phyloP scores from a whole-genome alignment of 257 asterid genomes.

The Mitragyna speciosa region DNA sequence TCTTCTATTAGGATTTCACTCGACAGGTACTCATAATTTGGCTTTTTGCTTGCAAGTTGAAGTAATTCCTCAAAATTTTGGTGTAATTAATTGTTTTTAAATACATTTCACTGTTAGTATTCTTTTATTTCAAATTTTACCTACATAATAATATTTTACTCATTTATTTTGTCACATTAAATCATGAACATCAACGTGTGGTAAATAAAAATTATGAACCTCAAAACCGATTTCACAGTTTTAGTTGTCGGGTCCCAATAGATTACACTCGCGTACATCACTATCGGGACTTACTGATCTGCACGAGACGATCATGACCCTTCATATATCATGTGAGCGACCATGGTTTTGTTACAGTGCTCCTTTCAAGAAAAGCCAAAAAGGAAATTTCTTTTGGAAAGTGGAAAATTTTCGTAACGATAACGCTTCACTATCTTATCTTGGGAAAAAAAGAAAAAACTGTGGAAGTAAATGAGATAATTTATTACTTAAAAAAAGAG shows the following conservation, averaged over 20 bases:
- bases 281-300: not conserved
- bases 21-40: too few species aligned
- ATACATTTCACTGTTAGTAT: too few species aligned
- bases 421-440: not conserved
- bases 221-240: not conserved
- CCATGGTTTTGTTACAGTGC: not conserved
- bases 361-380: not conserved
- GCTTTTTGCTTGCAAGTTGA: too few species aligned
- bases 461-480: not conserved
- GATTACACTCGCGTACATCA: not conserved
- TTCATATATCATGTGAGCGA: constrained; percentile 6
- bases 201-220: too few species aligned
- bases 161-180: too few species aligned
- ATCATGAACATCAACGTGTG: too few species aligned
- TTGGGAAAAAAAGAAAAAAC: not conserved
- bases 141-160: too few species aligned
- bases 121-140: too few species aligned
- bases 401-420: not conserved
- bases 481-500: not conserved
- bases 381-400: not conserved
- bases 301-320: constrained; percentile 27
- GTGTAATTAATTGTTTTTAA: too few species aligned
- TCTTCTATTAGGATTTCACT: too few species aligned
- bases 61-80: too few species aligned
- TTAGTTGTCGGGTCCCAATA: not conserved